A percentile compares a stretch with the other conserved stretches of the same genome.
Conservation (phyloP, 148 eudicot genomes). For the Spergularia marina region DNA sequence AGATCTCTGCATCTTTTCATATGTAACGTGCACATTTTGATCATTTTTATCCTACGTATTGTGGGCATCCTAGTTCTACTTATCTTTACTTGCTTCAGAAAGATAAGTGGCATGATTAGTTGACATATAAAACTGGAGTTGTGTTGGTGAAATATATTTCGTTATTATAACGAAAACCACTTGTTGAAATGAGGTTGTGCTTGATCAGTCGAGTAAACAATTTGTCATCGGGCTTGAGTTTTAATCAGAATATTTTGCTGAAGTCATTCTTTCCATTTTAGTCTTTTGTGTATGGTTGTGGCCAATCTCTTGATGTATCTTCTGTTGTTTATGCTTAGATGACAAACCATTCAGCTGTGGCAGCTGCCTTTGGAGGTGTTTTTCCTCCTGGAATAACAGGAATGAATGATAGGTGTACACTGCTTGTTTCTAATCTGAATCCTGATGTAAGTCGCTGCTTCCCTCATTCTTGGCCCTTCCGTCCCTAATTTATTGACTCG, state of each 20-base stretch:
- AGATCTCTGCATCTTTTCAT: neutral
- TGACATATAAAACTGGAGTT: neutral
- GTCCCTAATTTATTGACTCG: neutral
- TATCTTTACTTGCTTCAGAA: neutral
- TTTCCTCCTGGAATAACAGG: constrained; percentile 91
- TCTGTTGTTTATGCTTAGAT: constrained; percentile 38
- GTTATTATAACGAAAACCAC: neutral
- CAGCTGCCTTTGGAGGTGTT: constrained; percentile 81
- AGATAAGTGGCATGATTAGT: neutral
- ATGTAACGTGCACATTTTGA: too few species aligned
- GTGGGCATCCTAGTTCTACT: neutral
- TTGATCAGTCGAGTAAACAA: neutral
- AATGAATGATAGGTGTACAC: constrained; percentile 84
- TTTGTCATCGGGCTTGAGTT: neutral
- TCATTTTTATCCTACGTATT: too few species aligned
- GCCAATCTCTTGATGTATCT: neutral
- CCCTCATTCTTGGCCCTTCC: neutral
- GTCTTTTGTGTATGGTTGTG: neutral
- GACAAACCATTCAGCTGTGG: constrained; percentile 77
- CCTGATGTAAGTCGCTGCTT: constrained; percentile 55
- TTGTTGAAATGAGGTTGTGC: neutral
- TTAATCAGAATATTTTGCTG: neutral
- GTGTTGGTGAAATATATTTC: neutral
- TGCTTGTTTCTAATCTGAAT: constrained; percentile 78
- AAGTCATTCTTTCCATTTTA: neutral